phyloP scores from a whole-genome alignment of 495 filamentous ascomycete genomes.

The Penicillium turbatum region DNA sequence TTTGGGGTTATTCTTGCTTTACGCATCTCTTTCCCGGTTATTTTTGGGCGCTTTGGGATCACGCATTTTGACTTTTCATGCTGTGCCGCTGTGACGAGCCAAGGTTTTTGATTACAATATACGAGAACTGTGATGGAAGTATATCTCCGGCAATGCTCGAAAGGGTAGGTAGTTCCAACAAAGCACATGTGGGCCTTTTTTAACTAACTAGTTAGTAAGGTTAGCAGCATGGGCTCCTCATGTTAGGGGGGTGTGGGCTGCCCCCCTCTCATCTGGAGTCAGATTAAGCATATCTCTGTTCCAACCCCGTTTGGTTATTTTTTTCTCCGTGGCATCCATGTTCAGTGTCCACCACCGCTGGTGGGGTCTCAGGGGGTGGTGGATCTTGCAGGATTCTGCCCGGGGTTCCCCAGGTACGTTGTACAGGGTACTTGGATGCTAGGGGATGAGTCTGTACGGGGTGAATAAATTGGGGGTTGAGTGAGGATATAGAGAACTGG shows the following conservation, averaged over 20 bases:
- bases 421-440: slow-evolving; percentile 14
- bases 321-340: slow-evolving; percentile 32
- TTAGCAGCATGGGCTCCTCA: slow-evolving; percentile 2
- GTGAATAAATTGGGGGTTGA: neutral
- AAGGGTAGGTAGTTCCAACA: neutral
- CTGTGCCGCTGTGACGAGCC: neutral
- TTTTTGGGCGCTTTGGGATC: neutral
- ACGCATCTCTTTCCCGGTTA: neutral
- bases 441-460: neutral
- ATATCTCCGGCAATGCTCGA: neutral
- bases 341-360: slow-evolving; percentile 27
- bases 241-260: slow-evolving; percentile 14
- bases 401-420: slow-evolving; percentile 15
- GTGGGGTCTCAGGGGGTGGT: slow-evolving; percentile 26
- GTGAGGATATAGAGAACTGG: neutral
- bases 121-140: neutral
- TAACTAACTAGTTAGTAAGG: too few species aligned
- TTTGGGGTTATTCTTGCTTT: neutral
- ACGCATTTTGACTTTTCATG: neutral
- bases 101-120: neutral
- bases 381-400: slow-evolving; percentile 27
- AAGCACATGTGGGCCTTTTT: neutral
- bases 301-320: slow-evolving; percentile 16
- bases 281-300: slow-evolving; percentile 35
- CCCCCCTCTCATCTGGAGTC: slow-evolving; percentile 25